Percentiles rank a stretch among this genome's conserved stretches.
phyloP scores from a whole-genome alignment of 2,329 filamentous ascomycete species.

The Colletotrichum falcatum region DNA sequence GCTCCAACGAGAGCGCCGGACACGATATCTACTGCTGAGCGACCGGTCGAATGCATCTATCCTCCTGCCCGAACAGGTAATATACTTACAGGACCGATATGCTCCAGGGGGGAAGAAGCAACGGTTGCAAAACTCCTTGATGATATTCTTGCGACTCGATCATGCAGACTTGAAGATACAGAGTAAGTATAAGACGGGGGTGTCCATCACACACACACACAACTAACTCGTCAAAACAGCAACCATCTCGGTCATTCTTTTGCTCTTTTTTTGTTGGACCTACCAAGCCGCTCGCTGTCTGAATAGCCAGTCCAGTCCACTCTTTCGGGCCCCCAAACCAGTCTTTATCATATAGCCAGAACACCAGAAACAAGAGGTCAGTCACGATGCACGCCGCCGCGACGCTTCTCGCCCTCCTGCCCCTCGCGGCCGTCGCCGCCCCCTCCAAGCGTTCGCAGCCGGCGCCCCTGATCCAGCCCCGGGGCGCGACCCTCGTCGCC shows the following conservation, averaged over 20 bases:
- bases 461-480: constrained; percentile 51
- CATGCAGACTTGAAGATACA: background rate
- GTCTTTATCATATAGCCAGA: too few species aligned
- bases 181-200: constrained; percentile 5
- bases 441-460: constrained; percentile 48
- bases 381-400: constrained; percentile 35
- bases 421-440: constrained; percentile 27
- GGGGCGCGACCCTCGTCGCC: constrained; percentile 48
- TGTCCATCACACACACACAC: constrained; percentile 9
- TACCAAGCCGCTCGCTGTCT: constrained; percentile 13
- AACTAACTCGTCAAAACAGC: background rate
- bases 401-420: constrained; percentile 35
- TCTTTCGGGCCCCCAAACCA: constrained; percentile 2
- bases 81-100: background rate
- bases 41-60: background rate
- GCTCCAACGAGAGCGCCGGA: constrained; percentile 15
- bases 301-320: background rate
- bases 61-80: constrained; percentile 6
- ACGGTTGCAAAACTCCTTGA: background rate
- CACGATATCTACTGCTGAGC: background rate
- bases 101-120: background rate
- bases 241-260: constrained; percentile 25
- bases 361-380: too few species aligned
- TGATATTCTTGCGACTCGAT: background rate
- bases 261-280: too few species aligned